Base-by-base conservation (phyloP, 2,329 filamentous ascomycete species). In the Colletotrichum aenigma region DNA sequence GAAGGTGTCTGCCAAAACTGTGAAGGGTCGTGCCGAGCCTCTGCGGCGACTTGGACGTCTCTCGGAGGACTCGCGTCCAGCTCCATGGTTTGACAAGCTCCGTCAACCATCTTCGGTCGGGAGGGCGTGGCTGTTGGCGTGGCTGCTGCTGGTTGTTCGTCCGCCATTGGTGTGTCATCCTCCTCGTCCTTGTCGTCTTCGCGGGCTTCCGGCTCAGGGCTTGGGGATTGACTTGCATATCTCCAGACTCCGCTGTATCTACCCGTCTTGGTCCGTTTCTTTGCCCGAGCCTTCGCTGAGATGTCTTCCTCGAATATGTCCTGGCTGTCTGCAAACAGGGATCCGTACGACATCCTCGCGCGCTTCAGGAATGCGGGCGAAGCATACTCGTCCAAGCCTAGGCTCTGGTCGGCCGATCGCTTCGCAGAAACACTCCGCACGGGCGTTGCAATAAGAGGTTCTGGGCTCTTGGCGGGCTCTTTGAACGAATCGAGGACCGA, bases 331-430 rank as follows among this genome's bases (percentile, higher is more conserved):
- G 94, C 91, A 66, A 93, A 91, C 1, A 94, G 84, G 1, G 92
- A 91, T 2, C 93, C 93, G 71, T 93, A 93, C 0, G 94, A 96
- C 6, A 94, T 86, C 71, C 94, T 89, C 16, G 91, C 89, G 69
- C 93, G 89, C 82, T 94, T 96, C 24, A 95, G 85, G 79, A 97
- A 98, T 1, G 95, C 94, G 1, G 96, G 96, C 4, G 95, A 97
- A 6, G 91, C 88, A 86, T 92, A 97, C 78, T 93, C 90, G 21
- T 88, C 85, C 60, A 86, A 79, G 10, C 86, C 86, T 61, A 86
- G 78, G 4, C 81, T 80, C 24, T 83, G 76, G 7, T 86, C 81
- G 24, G 82, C 83, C 7, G 78, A 75, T 74, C 84, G 83, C 64
- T 86, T 87, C 30, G 48, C 18, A 7, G 71, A 66, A 13, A 74